Evolutionary conservation across 2,329 filamentous ascomycete genomes (phyloP).

Genomic region (Fonsecaea multimorphosa): DNA sequence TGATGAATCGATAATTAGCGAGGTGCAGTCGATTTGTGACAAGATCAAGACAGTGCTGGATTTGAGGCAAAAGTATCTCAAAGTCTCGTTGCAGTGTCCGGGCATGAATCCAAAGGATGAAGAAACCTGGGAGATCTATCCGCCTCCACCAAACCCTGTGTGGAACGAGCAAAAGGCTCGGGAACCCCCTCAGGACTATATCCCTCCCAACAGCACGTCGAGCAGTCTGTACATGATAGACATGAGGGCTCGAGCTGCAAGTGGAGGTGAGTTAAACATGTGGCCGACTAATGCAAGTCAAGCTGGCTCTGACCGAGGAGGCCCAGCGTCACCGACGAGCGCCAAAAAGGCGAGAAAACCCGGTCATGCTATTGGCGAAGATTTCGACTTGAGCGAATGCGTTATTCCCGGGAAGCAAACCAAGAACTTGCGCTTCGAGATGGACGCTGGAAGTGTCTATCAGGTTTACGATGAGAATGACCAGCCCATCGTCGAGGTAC

Average conservation of each 20-base stretch:
- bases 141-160: conserved; percentile 85
- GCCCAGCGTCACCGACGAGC: conserved; percentile 50
- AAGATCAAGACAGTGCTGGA: conserved; percentile 92
- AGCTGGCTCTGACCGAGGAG: conserved; percentile 39
- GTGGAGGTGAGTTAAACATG: conserved; percentile 22
- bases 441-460: conserved; percentile 86
- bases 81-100: conserved; percentile 79
- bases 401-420: conserved; percentile 73
- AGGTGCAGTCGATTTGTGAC: conserved; percentile 83
- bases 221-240: conserved; percentile 41
- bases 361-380: conserved; percentile 87
- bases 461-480: conserved; percentile 79
- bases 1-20: conserved; percentile 80
- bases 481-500: conserved; percentile 79
- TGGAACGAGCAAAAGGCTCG: conserved; percentile 71
- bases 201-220: conserved; percentile 40
- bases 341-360: conserved; percentile 74
- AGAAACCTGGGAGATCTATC: conserved; percentile 84
- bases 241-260: conserved; percentile 24
- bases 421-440: conserved; percentile 74
- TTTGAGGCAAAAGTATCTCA: conserved; percentile 85
- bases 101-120: conserved; percentile 88
- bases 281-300: conserved; percentile 43
- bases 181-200: conserved; percentile 26
- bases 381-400: conserved; percentile 79